Conservation (phyloP, 352 stramenopile species). For the Phytophthora fragariaefolia region DNA sequence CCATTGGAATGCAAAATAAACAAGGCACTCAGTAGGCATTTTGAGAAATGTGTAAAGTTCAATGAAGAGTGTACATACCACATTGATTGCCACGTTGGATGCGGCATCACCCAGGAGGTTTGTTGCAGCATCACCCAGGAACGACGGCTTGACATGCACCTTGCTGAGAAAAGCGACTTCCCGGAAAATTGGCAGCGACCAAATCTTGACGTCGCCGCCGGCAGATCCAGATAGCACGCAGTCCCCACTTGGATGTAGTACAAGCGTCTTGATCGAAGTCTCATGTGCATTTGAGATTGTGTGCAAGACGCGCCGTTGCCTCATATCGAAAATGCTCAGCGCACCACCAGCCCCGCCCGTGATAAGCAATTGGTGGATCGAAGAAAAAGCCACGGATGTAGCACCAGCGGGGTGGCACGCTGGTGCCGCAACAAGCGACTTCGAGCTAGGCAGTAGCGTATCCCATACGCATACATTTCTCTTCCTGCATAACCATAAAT, state of each 20-base stretch:
- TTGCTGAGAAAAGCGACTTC: conserved; percentile 79
- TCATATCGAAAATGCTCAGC: conserved; percentile 88
- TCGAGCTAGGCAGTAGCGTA: conserved; percentile 73
- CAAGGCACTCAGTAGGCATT: neutral
- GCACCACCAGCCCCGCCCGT: conserved; percentile 80
- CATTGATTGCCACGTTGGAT: conserved; percentile 88
- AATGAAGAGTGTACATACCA: conserved; percentile 50
- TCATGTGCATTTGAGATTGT: conserved; percentile 86
- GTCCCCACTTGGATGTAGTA: conserved; percentile 76
- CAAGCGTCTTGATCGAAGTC: conserved; percentile 84
- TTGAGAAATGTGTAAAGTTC: neutral
- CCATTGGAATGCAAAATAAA: neutral
- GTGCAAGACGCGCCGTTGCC: conserved; percentile 86
- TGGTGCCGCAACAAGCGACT: conserved; percentile 72
- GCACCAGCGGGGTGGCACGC: conserved; percentile 79
- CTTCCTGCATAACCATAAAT: conserved; percentile 51
- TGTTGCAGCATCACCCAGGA: conserved; percentile 75
- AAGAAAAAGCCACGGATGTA: conserved; percentile 79
- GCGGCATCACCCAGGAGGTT: conserved; percentile 82
- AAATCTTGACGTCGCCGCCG: conserved; percentile 89
- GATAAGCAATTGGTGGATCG: conserved; percentile 82
- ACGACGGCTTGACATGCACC: conserved; percentile 82
- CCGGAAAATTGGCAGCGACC: conserved; percentile 86
- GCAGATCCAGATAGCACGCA: conserved; percentile 86
- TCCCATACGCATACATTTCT: conserved; percentile 88